These are phyloP conservation scores for Aegilops speltoides DNA, from an alignment of 176 grass and related monocot genomes.

Conservation along the genomic window DNA sequence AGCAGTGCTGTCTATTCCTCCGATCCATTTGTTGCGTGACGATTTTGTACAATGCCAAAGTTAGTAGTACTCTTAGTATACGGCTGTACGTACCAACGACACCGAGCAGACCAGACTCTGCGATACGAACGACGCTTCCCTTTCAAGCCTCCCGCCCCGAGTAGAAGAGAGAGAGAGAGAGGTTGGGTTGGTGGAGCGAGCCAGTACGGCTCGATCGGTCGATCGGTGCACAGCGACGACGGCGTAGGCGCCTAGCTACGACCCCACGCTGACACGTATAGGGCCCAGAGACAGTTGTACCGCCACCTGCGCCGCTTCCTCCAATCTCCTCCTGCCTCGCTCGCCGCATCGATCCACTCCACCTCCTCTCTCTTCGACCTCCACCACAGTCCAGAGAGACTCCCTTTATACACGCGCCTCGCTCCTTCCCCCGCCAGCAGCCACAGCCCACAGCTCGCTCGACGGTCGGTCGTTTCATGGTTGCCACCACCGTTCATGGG, in stretches of 20 bases:
- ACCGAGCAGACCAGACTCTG: not conserved
- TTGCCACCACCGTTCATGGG: not conserved
- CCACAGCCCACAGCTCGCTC: not conserved
- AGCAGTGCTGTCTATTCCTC: not conserved
- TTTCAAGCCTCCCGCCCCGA: too few species aligned
- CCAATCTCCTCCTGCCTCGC: not conserved
- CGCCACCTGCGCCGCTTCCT: not conserved
- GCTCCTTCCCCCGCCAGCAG: not conserved
- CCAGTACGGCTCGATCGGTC: not conserved
- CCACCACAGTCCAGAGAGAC: not conserved
- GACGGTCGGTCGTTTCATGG: slow-evolving; percentile 10
- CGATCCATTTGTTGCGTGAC: not conserved
- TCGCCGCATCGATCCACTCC: not conserved
- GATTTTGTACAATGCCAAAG: not conserved
- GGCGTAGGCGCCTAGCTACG: not conserved
- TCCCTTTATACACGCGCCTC: not conserved
- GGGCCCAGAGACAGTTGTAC: slow-evolving; percentile 24
- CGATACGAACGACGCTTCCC: not conserved
- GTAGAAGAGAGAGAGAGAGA: too few species aligned
- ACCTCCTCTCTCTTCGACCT: not conserved
- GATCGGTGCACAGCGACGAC: not conserved
- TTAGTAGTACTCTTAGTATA: too few species aligned
- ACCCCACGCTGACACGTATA: slow-evolving; percentile 31
- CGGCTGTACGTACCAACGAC: too few species aligned
- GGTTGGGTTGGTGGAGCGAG: not conserved